These are phyloP conservation scores for Theobroma grandiflorum DNA, from an alignment of 441 rosid genomes.

Conservation along the genomic window DNA sequence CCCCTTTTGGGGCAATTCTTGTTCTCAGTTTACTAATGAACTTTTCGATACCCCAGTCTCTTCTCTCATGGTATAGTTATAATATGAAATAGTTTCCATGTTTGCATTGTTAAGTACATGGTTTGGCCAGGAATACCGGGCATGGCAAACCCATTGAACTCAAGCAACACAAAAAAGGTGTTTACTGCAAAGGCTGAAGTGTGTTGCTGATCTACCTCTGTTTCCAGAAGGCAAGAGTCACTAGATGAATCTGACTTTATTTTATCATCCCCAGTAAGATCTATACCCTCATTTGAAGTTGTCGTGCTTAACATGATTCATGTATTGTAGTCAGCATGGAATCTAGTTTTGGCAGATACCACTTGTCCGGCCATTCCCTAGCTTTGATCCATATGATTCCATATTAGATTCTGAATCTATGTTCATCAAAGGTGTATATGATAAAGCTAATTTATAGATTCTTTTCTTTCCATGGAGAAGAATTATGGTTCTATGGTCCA, in stretches of 20 bases:
- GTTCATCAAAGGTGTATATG: background rate
- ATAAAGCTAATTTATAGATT: background rate
- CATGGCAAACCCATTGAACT: background rate
- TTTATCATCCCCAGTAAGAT: too few species aligned
- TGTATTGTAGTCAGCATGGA: background rate
- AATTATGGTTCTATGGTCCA: background rate
- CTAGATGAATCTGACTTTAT: background rate
- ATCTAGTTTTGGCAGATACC: conserved; percentile 9
- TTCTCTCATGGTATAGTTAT: background rate
- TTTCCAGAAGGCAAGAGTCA: background rate
- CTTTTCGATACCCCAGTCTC: background rate
- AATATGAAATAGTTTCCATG: background rate
- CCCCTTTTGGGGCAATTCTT: background rate
- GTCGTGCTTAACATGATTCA: too few species aligned
- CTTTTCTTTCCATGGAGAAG: background rate
- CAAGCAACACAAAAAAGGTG: background rate
- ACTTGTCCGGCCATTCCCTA: background rate
- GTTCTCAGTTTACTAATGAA: background rate
- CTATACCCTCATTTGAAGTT: too few species aligned
- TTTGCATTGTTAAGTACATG: too few species aligned
- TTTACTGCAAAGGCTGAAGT: background rate
- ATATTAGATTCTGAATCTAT: background rate
- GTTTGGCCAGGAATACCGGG: background rate
- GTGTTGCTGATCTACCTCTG: background rate
- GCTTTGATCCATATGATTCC: background rate